Percentiles rank a stretch among this genome's conserved stretches.
These are phyloP conservation scores for Elsinoe necatrix DNA, from an alignment of 2,329 filamentous ascomycete genomes.

Conservation along the genomic window DNA sequence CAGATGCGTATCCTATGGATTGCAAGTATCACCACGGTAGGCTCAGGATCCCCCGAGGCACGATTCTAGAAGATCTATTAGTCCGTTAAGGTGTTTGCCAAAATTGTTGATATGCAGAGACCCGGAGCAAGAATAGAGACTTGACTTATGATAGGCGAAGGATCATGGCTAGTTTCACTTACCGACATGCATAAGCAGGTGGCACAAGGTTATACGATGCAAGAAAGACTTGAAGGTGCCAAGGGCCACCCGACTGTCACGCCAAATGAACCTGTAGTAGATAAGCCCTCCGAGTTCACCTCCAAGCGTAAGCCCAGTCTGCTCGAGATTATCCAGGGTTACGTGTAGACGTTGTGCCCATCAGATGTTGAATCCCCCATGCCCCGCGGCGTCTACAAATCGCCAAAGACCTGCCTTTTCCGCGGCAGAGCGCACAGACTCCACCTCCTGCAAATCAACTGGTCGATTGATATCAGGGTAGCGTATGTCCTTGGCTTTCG, in stretches of 20 bases:
- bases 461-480: constrained; percentile 74
- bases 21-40: not conserved
- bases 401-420: constrained; percentile 67
- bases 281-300: too few species aligned
- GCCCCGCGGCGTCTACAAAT: constrained; percentile 58
- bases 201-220: not conserved
- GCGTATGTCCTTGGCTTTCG: constrained; percentile 42
- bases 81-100: not conserved
- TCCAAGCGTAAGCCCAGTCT: too few species aligned
- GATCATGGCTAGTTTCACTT: not conserved
- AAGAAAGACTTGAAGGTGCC: not conserved
- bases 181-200: not conserved
- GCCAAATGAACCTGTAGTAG: too few species aligned
- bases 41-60: not conserved
- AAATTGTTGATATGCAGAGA: not conserved
- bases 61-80: not conserved
- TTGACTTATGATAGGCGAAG: not conserved
- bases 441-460: constrained; percentile 56
- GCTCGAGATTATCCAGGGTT: too few species aligned
- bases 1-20: not conserved
- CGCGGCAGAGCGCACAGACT: constrained; percentile 57
- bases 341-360: too few species aligned
- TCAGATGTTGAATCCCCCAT: constrained; percentile 47
- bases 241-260: too few species aligned
- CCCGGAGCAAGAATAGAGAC: not conserved